Base-by-base conservation (phyloP, 345 rosid genomes). In the Carallia pectinifolia region DNA sequence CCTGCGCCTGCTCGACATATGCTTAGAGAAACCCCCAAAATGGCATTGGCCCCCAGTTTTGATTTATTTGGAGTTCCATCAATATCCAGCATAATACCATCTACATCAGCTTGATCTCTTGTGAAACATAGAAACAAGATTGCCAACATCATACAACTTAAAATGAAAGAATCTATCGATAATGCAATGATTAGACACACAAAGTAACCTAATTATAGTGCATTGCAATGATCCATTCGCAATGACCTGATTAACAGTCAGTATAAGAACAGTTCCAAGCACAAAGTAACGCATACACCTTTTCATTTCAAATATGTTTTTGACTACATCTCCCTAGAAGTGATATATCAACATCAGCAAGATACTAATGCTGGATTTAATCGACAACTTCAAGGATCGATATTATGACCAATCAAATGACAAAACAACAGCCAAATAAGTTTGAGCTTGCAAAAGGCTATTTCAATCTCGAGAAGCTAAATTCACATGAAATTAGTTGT, bases 1-100 rank as follows among this genome's bases (percentile, higher is more conserved):
- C 94, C 97, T 50, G 97, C 99, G 65, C 99, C 98, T 29, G 99
- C 99, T 77, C 98, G 82, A 65, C 99, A 95, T 44, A 88, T 81
- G 27, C 99, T 90, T 67, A 95, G 79, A 6, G 99, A 95, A n/a
- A 90, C 97, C 74, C 99, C 99, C 66, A 95, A 74, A 58, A 92
- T 92, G 0, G 99, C 93, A 80, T 95, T 95, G 10, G 99, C 99
- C 69, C 99, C 99, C 4, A 90, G 70, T 47, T 85, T 82, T 15
- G 99, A 82, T 86, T 95, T 95, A 86, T 95, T 90, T 27, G 86
- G 81, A 8, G 99, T 95, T 61, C 97, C 96, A 67, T 95, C 99
- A 6, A 92, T 80, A 59, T 90, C 98, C 81, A 92, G 74, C 97
- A 95, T 92, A 27, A 92, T 64, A 69, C 86, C 89, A 79, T 95